Evolutionary conservation across 495 filamentous ascomycete genomes (phyloP).

Genomic region (Talaromyces thailandensis): DNA sequence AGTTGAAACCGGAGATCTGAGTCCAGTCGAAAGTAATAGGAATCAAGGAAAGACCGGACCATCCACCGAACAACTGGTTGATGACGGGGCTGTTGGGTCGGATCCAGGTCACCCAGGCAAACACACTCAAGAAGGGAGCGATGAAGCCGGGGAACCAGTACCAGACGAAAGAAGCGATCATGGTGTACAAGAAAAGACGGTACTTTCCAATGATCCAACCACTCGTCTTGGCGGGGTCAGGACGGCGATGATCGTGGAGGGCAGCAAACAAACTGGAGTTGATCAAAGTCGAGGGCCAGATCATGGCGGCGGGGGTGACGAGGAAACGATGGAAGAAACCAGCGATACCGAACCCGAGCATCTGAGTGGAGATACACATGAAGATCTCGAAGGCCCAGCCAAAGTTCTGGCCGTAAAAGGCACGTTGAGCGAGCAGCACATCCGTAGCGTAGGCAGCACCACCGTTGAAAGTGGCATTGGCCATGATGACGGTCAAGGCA

Average conservation of each 20-base stretch:
- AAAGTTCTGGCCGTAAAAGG: constrained; percentile 60
- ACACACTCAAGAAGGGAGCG: constrained; percentile 37
- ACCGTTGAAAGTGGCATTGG: constrained; percentile 37
- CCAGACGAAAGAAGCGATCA: constrained; percentile 48
- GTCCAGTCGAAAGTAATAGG: constrained; percentile 66
- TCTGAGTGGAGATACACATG: constrained; percentile 60
- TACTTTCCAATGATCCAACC: constrained; percentile 61
- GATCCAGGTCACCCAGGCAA: constrained; percentile 42
- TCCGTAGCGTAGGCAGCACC: constrained; percentile 61
- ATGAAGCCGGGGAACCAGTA: constrained; percentile 51
- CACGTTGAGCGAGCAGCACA: constrained; percentile 52
- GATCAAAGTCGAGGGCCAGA: constrained; percentile 63
- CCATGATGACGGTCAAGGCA: constrained; percentile 65
- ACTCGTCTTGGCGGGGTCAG: constrained; percentile 47
- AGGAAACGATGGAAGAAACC: constrained; percentile 59
- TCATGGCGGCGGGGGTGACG: constrained; percentile 58
- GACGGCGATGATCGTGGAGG: constrained; percentile 55
- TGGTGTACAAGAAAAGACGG: constrained; percentile 53
- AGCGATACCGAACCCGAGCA: constrained; percentile 62
- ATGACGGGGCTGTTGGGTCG: constrained; percentile 38
- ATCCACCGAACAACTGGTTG: constrained; percentile 54
- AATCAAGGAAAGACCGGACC: constrained; percentile 49
- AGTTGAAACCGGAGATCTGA: constrained; percentile 54
- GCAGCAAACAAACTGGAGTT: constrained; percentile 58
- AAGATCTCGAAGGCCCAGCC: constrained; percentile 61